Evolutionary conservation across 208 protist genomes (phyloP), one percentile per base, ranked within the genome.

Genomic region (Wallacemonas sp.): DNA sequence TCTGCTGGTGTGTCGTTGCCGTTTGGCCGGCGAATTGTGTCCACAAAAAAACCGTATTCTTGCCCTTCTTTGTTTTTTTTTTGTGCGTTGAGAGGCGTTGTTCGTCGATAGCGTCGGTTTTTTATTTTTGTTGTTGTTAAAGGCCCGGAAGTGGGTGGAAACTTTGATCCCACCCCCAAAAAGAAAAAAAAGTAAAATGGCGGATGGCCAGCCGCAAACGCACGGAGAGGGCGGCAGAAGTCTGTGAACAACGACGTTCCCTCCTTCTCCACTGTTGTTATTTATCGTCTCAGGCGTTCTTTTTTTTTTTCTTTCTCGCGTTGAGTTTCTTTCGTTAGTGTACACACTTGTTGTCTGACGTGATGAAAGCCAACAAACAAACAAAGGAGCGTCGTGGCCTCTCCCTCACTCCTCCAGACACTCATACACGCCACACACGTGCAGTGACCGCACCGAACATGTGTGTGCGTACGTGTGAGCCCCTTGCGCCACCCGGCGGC

Each of bases 61-160:
- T 71, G 27, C 67, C 5, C 37, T 44, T 58, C 57, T 65, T 38
- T 73, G 50, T 62, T 62, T 63, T 58, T 26, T 69, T 68, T 68
- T 26, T 52, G 22, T 54, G 39, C 45, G 1, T 45, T 60, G 32
- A 22, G 27, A 34, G 22, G 66, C 63, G 1, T 76, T 76, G n/a
- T n/a, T n/a, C n/a, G n/a, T n/a, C n/a, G n/a, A n/a, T n/a, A n/a
- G n/a, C n/a, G n/a, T n/a, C n/a, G n/a, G n/a, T n/a, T n/a, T n/a
- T 70, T 22, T 71, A 62, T 70, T 78, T 66, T 72, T 59, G 6
- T 65, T 10, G 24, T 30, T 72, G 22, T 59, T 17, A 33, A 22
- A 15, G 17, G 15, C 12, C n/a, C n/a, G 36, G 13, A 13, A 39
- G 13, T 39, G 36, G 13, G 36, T 27, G n/a, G 4, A 60, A 52